These are phyloP conservation scores for Verticillium klebahnii DNA, from an alignment of 2,329 filamentous ascomycete genomes.

Conservation along the genomic window DNA sequence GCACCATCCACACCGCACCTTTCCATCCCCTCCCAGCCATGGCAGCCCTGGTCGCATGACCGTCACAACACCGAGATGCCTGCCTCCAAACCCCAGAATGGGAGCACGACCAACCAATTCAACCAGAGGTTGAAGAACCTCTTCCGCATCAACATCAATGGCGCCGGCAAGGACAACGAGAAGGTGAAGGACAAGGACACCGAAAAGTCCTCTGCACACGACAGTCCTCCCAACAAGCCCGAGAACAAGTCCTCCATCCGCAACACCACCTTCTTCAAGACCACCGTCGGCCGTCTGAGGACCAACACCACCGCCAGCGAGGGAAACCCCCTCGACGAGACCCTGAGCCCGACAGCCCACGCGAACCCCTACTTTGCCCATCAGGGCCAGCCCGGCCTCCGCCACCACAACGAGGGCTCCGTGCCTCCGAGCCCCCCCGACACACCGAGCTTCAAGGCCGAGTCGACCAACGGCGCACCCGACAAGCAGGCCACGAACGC, in stretches of 20 bases:
- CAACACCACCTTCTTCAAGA: slow-evolving; percentile 84
- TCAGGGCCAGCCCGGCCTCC: slow-evolving; percentile 86
- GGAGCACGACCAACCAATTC: slow-evolving; percentile 54
- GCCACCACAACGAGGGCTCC: slow-evolving; percentile 92
- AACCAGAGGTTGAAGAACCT: slow-evolving; percentile 67
- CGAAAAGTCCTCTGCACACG: slow-evolving; percentile 7
- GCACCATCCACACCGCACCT: background rate
- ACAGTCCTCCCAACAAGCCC: slow-evolving; percentile 28
- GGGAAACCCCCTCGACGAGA: slow-evolving; percentile 84
- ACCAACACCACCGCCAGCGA: slow-evolving; percentile 90
- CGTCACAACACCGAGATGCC: slow-evolving; percentile 36
- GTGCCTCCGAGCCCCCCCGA: slow-evolving; percentile 90
- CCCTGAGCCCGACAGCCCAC: slow-evolving; percentile 84
- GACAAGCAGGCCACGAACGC: slow-evolving; percentile 67
- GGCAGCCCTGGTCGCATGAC: slow-evolving; percentile 25
- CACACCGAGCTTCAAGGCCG: slow-evolving; percentile 73
- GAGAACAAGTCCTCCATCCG: slow-evolving; percentile 56
- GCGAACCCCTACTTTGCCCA: slow-evolving; percentile 98
- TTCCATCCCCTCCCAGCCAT: slow-evolving; percentile 22
- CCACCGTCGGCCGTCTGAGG: slow-evolving; percentile 78
- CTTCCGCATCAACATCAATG: slow-evolving; percentile 60
- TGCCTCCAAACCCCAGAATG: slow-evolving; percentile 47
- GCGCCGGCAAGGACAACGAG: slow-evolving; percentile 27
- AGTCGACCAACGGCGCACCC: slow-evolving; percentile 59
- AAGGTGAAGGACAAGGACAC: slow-evolving; percentile 27